Evolutionary conservation across 768 basidiomycete species (phyloP).

Genomic region (Pleurotus salmoneostramineus): DNA sequence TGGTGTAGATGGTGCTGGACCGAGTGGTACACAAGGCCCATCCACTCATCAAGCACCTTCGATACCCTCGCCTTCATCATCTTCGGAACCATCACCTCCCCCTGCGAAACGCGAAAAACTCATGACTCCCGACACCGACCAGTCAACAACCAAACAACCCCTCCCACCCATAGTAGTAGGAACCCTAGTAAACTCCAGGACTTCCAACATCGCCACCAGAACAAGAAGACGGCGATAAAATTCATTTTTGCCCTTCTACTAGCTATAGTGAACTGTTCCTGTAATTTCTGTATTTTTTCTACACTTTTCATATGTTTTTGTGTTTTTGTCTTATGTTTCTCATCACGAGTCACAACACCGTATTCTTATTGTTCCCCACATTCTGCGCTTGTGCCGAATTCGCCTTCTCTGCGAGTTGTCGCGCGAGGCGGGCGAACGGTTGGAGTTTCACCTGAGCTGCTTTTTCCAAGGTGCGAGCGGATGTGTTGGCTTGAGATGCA

Average conservation of each 20-base stretch:
- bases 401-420: background rate
- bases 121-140: background rate
- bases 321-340: too few species aligned
- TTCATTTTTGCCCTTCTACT: too few species aligned
- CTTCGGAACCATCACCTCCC: too few species aligned
- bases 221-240: conserved; percentile 27
- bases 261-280: too few species aligned
- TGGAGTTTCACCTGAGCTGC: background rate
- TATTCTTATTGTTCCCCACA: background rate
- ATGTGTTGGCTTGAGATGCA: background rate
- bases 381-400: background rate
- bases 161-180: conserved; percentile 16
- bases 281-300: too few species aligned
- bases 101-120: background rate
- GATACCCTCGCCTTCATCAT: too few species aligned
- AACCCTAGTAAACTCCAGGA: conserved; percentile 38
- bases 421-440: background rate
- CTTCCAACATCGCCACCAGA: conserved; percentile 35
- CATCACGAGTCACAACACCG: background rate
- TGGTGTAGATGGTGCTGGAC: background rate
- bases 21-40: background rate
- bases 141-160: conserved; percentile 2
- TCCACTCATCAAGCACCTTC: conserved; percentile 15
- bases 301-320: background rate
- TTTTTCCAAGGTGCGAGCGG: background rate